phyloP scores from a whole-genome alignment of 371 early-diverging fungal species.

The Cladochytrium tenue region DNA sequence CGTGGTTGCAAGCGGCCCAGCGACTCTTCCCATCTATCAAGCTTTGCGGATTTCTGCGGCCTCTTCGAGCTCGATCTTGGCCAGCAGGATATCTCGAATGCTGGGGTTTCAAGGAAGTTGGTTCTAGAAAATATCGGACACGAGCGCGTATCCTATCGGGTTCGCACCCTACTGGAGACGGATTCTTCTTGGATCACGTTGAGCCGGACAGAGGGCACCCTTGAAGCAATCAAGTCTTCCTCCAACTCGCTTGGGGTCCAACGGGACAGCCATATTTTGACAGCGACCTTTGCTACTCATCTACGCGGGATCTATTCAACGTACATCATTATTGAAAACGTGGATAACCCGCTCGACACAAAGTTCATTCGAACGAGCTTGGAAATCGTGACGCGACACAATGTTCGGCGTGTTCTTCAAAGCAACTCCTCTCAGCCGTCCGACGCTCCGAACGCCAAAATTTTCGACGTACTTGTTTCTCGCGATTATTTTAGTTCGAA shows the following conservation, averaged over 20 bases:
- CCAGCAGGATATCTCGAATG: constrained; percentile 64
- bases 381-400: constrained; percentile 73
- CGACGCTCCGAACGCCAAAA: constrained; percentile 21
- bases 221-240: constrained; percentile 46
- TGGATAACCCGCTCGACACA: constrained; percentile 67
- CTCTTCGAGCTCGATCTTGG: constrained; percentile 74
- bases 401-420: constrained; percentile 33
- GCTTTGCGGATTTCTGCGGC: constrained; percentile 43
- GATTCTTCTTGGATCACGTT: constrained; percentile 65
- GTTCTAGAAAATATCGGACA: constrained; percentile 52
- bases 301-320: constrained; percentile 64
- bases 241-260: constrained; percentile 4
- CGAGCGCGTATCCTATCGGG: constrained; percentile 58
- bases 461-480: constrained; percentile 69
- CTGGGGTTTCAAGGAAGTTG: constrained; percentile 56
- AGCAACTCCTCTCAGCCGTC: neutral
- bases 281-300: constrained; percentile 53
- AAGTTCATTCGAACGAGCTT: constrained; percentile 65
- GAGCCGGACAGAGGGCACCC: constrained; percentile 62
- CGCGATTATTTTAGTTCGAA: constrained; percentile 48
- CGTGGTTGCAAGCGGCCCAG: constrained; percentile 62
- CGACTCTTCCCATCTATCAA: constrained; percentile 11
- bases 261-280: constrained; percentile 50
- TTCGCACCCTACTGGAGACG: constrained; percentile 50
- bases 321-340: constrained; percentile 67